phyloP scores from a whole-genome alignment of 495 filamentous ascomycete species.

The Geopyxis carbonaria region DNA sequence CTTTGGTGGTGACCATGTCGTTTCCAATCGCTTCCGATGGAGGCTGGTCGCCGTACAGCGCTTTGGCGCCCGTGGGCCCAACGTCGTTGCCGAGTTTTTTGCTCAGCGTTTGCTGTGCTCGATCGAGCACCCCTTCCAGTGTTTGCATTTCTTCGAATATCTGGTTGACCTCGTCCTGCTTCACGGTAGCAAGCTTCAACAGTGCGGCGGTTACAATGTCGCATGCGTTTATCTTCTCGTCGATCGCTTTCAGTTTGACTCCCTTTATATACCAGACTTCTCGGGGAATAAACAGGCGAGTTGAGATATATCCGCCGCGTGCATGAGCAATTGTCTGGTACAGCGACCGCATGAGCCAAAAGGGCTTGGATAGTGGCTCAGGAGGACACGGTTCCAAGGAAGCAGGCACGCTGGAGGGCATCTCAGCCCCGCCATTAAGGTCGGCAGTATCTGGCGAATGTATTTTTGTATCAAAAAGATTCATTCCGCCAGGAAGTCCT shows the following conservation, averaged over 20 bases:
- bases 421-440: constrained; percentile 40
- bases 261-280: constrained; percentile 90
- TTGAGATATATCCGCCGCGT: constrained; percentile 79
- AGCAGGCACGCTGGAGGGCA: constrained; percentile 40
- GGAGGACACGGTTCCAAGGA: constrained; percentile 84
- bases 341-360: constrained; percentile 88
- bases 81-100: constrained; percentile 87
- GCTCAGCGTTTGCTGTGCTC: constrained; percentile 53
- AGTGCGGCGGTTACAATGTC: constrained; percentile 84
- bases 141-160: constrained; percentile 89
- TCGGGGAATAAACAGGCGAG: constrained; percentile 73
- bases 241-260: constrained; percentile 73
- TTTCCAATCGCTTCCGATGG: constrained; percentile 20
- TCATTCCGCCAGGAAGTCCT: constrained; percentile 46
- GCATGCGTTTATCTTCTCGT: constrained; percentile 90
- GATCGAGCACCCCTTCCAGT: constrained; percentile 74
- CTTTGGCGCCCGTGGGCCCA: constrained; percentile 48
- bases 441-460: constrained; percentile 52
- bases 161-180: constrained; percentile 75
- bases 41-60: constrained; percentile 20
- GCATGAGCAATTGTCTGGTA: constrained; percentile 87
- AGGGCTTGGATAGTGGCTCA: constrained; percentile 70
- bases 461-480: constrained; percentile 74
- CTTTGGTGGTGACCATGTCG: constrained; percentile 24
- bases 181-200: constrained; percentile 62